Conservation (phyloP, 106 monocot species). For the Apostasia shenzhenica region DNA sequence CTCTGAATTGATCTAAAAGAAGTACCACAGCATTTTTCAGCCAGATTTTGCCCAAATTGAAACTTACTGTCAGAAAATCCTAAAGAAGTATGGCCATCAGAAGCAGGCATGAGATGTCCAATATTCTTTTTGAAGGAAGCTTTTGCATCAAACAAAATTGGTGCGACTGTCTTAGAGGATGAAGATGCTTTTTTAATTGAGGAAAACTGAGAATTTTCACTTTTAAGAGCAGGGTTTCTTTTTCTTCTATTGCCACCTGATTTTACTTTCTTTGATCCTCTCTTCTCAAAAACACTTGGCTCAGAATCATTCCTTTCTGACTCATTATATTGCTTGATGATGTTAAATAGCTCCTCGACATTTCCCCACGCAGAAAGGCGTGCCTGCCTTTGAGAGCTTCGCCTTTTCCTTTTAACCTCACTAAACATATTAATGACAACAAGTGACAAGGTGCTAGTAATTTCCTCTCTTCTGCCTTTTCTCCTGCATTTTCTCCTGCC, state of each 20-base stretch:
- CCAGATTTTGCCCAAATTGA: conserved; percentile 11
- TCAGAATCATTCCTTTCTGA: conserved; percentile 11
- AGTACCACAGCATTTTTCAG: conserved; percentile 6
- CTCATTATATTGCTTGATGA: conserved; percentile 20
- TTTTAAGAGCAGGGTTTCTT: conserved; percentile 2
- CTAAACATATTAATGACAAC: conserved; percentile 12
- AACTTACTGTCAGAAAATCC: not conserved
- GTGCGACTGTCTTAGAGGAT: conserved; percentile 4
- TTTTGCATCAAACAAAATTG: conserved; percentile 7
- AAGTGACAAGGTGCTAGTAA: conserved; percentile 8
- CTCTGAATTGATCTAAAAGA: conserved; percentile 1
- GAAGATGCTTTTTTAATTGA: conserved; percentile 11
- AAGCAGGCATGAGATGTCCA: conserved; percentile 7
- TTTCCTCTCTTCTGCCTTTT: conserved; percentile 10
- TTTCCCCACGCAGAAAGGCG: conserved; percentile 57
- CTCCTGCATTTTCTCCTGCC: conserved; percentile 20
- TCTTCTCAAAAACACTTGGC: conserved; percentile 1
- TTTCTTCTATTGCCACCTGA: conserved; percentile 9
- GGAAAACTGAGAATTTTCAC: conserved; percentile 3
- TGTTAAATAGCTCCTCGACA: conserved; percentile 21
- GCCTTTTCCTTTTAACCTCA: conserved; percentile 41
- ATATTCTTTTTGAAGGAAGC: not conserved
- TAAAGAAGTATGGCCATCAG: not conserved
- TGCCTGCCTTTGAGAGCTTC: conserved; percentile 21
- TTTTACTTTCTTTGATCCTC: conserved; percentile 21